phyloP scores from a whole-genome alignment of 768 basidiomycete species.

The Erythrobasidium yunnanense region DNA sequence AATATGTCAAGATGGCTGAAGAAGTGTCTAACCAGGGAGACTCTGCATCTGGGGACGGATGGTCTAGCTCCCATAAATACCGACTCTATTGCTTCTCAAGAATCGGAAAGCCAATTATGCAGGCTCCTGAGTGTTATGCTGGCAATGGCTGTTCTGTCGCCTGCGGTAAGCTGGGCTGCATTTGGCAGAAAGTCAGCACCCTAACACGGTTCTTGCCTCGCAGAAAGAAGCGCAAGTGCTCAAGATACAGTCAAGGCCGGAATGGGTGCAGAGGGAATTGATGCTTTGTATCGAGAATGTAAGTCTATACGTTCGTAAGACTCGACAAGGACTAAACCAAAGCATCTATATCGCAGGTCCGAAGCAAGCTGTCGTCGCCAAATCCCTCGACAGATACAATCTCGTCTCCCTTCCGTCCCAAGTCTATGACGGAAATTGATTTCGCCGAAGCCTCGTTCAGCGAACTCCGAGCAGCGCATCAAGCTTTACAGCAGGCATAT shows the following conservation, averaged over 20 bases:
- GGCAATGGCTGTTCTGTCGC: constrained; percentile 16
- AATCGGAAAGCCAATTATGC: background rate
- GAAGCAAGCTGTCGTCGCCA: constrained; percentile 20
- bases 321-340: background rate
- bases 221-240: constrained; percentile 17
- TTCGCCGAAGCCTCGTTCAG: background rate
- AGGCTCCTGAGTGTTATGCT: background rate
- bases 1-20: too few species aligned
- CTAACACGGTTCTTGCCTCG: too few species aligned
- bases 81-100: background rate
- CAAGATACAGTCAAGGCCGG: constrained; percentile 1
- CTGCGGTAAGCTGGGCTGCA: constrained; percentile 16
- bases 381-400: background rate
- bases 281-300: constrained; percentile 24
- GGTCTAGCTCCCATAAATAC: background rate
- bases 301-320: background rate
- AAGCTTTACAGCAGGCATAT: background rate
- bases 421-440: background rate
- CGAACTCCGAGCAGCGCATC: constrained; percentile 6
- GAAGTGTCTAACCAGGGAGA: too few species aligned
- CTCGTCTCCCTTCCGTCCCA: background rate
- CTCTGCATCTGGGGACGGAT: too few species aligned
- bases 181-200: too few species aligned
- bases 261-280: constrained; percentile 22
- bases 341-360: background rate